Evolutionary conservation across 257 asterid species (phyloP), one percentile per base, ranked within the genome.

Genomic region (Voacanga thouarsii): DNA sequence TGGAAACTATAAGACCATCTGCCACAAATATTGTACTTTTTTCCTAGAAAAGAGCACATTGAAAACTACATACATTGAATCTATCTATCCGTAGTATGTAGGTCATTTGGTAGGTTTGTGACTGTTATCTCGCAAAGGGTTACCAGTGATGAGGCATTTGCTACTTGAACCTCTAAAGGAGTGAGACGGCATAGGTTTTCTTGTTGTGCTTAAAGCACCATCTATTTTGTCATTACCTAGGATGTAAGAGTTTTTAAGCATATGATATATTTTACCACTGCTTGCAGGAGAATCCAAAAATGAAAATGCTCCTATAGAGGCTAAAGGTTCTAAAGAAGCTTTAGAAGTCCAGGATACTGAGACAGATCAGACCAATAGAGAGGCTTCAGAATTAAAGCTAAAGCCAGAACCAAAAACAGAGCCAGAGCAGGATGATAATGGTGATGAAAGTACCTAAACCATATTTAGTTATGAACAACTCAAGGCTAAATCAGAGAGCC

Each of bases 401-500:
- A n/a, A n/a, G n/a, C n/a, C n/a, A n/a, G n/a, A n/a, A n/a, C n/a
- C n/a, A n/a, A n/a, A n/a, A n/a, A n/a, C n/a, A n/a, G n/a, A n/a
- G n/a, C n/a, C n/a, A n/a, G n/a, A n/a, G n/a, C n/a, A n/a, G n/a
- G n/a, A n/a, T 30, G 97, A 91, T 80, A 83, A 82, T 71, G 85
- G 78, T 76, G 83, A 85, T 75, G 97, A 85, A 71, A 77, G 86
- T 80, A 78, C 81, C 79, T 90, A 80, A 82, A 88, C 84, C 78
- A 86, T 83, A 64, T 92, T 89, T 45, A 84, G 89, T 67, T 96
- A 93, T 71, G 99, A 92, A 45, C 90, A 79, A 74, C 86, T 96
- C 85, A 96, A 70, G 94, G 96, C 94, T 72, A 93, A 92, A 88
- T 92, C 99, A 7, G 91, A 90, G 18, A 89, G 92, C 67, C 99